phyloP scores from a whole-genome alignment of 1,284 basidiomycete genomes.

The Ganoderma resinaceum region DNA sequence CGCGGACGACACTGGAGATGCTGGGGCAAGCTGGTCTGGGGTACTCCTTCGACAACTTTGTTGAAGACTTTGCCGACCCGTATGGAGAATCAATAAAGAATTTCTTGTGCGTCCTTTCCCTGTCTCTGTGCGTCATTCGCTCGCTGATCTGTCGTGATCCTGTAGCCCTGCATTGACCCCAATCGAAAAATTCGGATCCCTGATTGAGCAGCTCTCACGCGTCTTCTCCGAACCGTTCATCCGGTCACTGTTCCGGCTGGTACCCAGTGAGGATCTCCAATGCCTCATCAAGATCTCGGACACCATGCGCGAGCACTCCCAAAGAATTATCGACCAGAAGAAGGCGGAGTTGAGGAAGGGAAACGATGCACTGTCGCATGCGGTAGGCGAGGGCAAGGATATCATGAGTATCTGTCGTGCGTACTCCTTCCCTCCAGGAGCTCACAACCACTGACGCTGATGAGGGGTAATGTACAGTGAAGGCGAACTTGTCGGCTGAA shows the following conservation, averaged over 20 bases:
- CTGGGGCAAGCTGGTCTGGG: conserved; percentile 46
- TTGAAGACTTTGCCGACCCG: conserved; percentile 30
- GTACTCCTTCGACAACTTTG: conserved; percentile 44
- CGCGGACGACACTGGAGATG: conserved; percentile 43
- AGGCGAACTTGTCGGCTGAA: conserved; percentile 34
- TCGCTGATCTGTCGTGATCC: neutral
- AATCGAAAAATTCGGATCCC: neutral
- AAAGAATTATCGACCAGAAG: conserved; percentile 49
- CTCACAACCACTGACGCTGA: neutral
- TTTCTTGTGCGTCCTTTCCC: conserved; percentile 32
- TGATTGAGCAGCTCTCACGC: conserved; percentile 5
- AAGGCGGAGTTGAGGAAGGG: conserved; percentile 37
- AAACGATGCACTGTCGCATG: conserved; percentile 31
- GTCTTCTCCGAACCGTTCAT: conserved; percentile 21
- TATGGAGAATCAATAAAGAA: conserved; percentile 41
- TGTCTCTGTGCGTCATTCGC: neutral
- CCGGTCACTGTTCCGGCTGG: conserved; percentile 5
- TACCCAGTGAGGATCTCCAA: conserved; percentile 1
- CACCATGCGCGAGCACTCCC: conserved; percentile 41
- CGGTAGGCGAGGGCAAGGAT: conserved; percentile 48
- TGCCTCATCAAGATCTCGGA: conserved; percentile 41
- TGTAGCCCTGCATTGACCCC: neutral
- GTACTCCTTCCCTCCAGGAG: neutral
- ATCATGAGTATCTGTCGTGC: conserved; percentile 51
- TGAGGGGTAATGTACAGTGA: conserved; percentile 24